phyloP scores from a whole-genome alignment of 129 eudicot species.

The Helianthus annuus region DNA sequence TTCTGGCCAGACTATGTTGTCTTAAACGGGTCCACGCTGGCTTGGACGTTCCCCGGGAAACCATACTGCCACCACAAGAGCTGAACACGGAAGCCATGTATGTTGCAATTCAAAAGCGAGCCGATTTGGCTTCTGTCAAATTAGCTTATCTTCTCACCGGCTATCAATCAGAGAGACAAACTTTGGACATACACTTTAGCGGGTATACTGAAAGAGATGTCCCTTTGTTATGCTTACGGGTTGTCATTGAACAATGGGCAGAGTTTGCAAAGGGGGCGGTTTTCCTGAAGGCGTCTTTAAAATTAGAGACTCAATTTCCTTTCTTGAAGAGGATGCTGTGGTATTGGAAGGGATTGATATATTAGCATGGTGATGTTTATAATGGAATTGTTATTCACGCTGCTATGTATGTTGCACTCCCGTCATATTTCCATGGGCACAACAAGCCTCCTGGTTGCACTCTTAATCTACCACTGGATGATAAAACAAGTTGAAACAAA shows the following conservation, averaged over 20 bases:
- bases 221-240: constrained; percentile 64
- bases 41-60: too few relatives aligned
- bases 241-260: constrained; percentile 75
- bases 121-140: constrained; percentile 62
- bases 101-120: constrained; percentile 57
- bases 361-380: constrained; percentile 52
- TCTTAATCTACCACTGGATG: too few relatives aligned
- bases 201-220: constrained; percentile 53
- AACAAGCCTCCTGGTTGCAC: too few relatives aligned
- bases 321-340: constrained; percentile 64
- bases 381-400: constrained; percentile 59
- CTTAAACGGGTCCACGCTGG: too few relatives aligned
- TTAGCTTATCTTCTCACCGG: constrained; percentile 73
- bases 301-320: constrained; percentile 72
- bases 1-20: too few relatives aligned
- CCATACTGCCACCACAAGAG: too few relatives aligned
- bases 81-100: constrained; percentile 54
- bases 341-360: constrained; percentile 73
- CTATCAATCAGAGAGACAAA: constrained; percentile 74
- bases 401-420: constrained; percentile 77
- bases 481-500: too few relatives aligned
- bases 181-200: constrained; percentile 45
- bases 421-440: constrained; percentile 46
- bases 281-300: constrained; percentile 74
- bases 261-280: constrained; percentile 68